A percentile compares a stretch with the other conserved stretches of the same genome.
phyloP scores from a whole-genome alignment of 2,329 filamentous ascomycete species.

The Calonectria pauciramosa region DNA sequence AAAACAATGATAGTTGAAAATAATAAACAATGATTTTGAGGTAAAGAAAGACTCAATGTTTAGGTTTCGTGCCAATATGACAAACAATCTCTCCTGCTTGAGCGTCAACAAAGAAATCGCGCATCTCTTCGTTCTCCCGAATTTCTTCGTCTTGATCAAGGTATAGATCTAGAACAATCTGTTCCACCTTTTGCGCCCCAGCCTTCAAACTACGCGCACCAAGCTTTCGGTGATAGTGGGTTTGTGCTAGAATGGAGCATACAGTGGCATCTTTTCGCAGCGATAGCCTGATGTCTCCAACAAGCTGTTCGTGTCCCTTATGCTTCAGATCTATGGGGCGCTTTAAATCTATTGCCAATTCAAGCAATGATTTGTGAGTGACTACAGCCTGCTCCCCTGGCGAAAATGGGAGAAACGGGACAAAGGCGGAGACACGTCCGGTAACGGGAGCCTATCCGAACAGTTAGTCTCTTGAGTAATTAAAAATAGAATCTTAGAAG shows the following conservation, averaged over 20 bases:
- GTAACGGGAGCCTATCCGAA: neutral
- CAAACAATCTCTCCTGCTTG: neutral
- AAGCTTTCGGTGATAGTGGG: neutral
- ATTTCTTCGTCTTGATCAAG: neutral
- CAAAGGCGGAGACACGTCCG: neutral
- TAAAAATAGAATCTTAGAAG: fast-evolving
- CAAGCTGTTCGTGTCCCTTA: neutral
- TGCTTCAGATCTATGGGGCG: neutral
- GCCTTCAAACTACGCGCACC: neutral
- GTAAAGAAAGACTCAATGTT: neutral
- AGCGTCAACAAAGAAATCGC: neutral
- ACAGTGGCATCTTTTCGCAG: neutral
- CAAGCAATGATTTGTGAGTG: neutral
- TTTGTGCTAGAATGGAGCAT: neutral
- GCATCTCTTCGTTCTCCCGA: neutral
- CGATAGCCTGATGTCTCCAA: neutral
- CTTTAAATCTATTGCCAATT: neutral
- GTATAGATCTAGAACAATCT: neutral
- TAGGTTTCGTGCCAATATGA: neutral
- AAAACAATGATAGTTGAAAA: neutral
- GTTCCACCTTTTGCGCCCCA: neutral
- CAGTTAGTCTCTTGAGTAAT: neutral
- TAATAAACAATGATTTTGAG: neutral
- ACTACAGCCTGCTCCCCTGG: neutral
- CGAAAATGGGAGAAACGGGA: neutral